Evolutionary conservation across 768 basidiomycete genomes (phyloP), one percentile per base, ranked within the genome.

Genomic region (Candolleomyces eurysporus): DNA sequence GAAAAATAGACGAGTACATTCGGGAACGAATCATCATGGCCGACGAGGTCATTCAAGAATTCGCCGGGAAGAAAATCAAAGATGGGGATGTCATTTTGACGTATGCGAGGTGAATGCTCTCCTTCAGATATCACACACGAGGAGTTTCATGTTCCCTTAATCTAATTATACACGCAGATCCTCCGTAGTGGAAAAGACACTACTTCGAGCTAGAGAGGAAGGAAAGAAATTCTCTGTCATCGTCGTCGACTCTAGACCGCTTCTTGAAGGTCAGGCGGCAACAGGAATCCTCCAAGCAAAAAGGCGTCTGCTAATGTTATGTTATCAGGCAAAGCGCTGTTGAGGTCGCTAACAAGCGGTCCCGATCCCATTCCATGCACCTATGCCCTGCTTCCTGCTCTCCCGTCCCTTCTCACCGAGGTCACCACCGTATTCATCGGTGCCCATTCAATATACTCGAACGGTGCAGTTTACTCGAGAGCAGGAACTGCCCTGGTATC

Each of bases 401-500:
- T 96, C 39, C 84, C 90, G 2, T 86, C 91, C 6, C 75, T 94
- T 61, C 86, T 98, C 63, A 86, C 88, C 1, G 88, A 92, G 64
- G 89, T 91, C 6, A 88, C 90, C 10, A 90, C 88, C 7, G 89
- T 97, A 53, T 82, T 98, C 61, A 80, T 98, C 16, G 97, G 97
- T 26, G 94, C 96, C 2, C 94, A 98, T 66, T 94, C 97, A 7
- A 81, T 99, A 7, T 92, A 96, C 69, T 89, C 96, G 3, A 97
- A 99, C 64, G 97, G 97, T 8, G 87, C 94, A 2, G 91, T 98
- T 3, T 96, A 91, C 71, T 92, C 94, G 11, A 84, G 97, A 55
- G 94, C 95, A 0, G 97, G 97, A 30, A 98, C 96, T 4, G 96
- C 96, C 0, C 83, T 95, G 67, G 94, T 98, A 6, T 93, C 96